Conservation (phyloP, 2,329 filamentous ascomycete species). For the Aspergillus udagawae region DNA sequence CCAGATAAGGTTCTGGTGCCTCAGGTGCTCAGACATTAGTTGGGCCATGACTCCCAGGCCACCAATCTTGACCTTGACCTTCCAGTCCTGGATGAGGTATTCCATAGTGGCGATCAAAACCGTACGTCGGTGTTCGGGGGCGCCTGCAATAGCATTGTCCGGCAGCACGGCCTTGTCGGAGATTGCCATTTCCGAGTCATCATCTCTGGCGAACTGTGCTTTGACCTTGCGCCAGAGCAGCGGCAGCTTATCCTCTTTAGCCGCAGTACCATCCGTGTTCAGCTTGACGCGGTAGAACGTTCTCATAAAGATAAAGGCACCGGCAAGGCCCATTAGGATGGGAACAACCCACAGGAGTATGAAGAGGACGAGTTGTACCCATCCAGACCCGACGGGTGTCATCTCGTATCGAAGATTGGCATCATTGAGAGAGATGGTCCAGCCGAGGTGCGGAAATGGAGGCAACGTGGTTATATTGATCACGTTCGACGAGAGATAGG, state of each 20-base stretch:
- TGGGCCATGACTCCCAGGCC: constrained; percentile 68
- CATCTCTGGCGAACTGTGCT: not conserved
- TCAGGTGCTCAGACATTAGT: constrained; percentile 62
- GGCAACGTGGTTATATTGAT: constrained; percentile 57
- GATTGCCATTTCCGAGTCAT: not conserved
- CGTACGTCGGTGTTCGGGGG: constrained; percentile 42
- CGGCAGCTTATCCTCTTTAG: not conserved
- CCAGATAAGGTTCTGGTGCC: constrained; percentile 63
- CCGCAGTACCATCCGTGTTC: constrained; percentile 49
- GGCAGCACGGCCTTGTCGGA: not conserved
- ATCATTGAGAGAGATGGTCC: constrained; percentile 54
- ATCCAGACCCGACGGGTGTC: constrained; percentile 50
- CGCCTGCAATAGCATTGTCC: not conserved
- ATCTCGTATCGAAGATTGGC: constrained; percentile 49
- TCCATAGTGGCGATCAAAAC: constrained; percentile 68
- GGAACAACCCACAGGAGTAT: constrained; percentile 53
- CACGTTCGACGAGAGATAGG: constrained; percentile 35
- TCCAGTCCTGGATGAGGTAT: constrained; percentile 68
- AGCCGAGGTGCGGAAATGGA: constrained; percentile 51
- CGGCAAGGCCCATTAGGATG: constrained; percentile 44
- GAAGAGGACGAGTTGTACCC: constrained; percentile 51
- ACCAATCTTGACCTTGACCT: constrained; percentile 68
- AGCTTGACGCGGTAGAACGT: constrained; percentile 62
- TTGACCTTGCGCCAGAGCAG: not conserved
- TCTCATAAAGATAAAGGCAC: constrained; percentile 55